Base-by-base conservation (phyloP, 2,329 filamentous ascomycete genomes). In the Mycosphaerella sp. region DNA sequence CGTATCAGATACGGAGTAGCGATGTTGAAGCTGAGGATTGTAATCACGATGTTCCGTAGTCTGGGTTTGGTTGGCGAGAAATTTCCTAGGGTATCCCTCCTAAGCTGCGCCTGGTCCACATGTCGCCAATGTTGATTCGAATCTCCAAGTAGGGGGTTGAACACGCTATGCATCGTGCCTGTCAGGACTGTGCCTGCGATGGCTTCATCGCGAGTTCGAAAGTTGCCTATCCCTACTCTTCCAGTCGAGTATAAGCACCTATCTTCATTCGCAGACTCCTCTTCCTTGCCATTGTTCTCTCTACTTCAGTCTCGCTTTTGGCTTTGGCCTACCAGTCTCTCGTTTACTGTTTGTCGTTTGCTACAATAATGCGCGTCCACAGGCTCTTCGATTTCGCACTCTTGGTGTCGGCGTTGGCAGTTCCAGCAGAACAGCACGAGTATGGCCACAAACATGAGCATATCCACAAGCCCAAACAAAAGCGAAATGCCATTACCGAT, bases 351-450 rank as follows among this genome's bases (percentile, higher is more conserved):
- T 18, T 17, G 6, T 25, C 21, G 21, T 5, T 10, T 32, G 13
- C 34, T 41, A 8, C 25, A 17, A 47, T 36, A 42, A 49, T 41
- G 45, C 45, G 18, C 30, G 12, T 49, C 14, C 45, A 49, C 45
- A 35, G 36, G 16, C 30, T 49, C 10, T n/a, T 49, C 39, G 45
- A 49, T 17, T 35, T 49, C 25, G 37, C 39, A n/a, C 45, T 49
- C 18, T 7, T 49, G 30, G 45, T 49, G 2, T 32, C 45, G 4
- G 4, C 45, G 16, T 41, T 41, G 45, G 45, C 45, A 49, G 37
- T 42, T 41, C 45, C 45, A 41, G 39, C 45, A 10, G 37, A 49
- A 12, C 37, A 49, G 18, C 45, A 41, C 27, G 41, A 39, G 13
- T 17, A 41, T 17, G 45, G 32, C 14, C 14, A 32, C 16, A 21